Percentiles rank a stretch among this genome's conserved stretches.
phyloP scores from a whole-genome alignment of 768 basidiomycete genomes.

The Mycena vitilis region DNA sequence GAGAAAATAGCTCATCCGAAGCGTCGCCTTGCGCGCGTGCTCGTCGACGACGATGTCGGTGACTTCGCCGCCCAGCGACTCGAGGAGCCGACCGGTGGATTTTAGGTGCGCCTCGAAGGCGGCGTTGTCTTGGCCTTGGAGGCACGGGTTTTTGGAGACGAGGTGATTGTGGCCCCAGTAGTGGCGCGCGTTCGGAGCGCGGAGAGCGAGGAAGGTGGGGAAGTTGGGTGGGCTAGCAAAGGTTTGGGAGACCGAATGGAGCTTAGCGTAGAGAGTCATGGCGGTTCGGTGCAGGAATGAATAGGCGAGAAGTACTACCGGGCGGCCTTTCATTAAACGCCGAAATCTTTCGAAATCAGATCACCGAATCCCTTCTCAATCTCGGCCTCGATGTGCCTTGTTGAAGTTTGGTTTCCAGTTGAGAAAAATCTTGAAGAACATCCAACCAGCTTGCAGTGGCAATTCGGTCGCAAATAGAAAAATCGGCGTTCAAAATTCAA shows the following conservation, averaged over 20 bases:
- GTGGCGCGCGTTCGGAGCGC: neutral
- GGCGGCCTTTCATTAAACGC: no score
- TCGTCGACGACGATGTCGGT: conserved; percentile 10
- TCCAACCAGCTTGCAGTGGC: no score
- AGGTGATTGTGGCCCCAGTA: conserved; percentile 11
- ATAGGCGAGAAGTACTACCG: neutral
- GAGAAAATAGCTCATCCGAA: conserved; percentile 8
- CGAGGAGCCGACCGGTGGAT: neutral
- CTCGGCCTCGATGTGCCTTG: no score
- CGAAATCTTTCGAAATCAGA: no score
- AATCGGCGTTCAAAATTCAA: no score
- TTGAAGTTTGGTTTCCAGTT: no score
- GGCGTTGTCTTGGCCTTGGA: neutral
- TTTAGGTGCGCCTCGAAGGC: neutral
- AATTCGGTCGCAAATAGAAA: no score
- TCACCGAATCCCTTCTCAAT: no score
- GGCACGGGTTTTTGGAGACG: conserved; percentile 5
- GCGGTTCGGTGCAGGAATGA: neutral
- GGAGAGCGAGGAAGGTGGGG: neutral
- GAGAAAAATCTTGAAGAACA: no score
- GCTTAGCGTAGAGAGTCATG: conserved; percentile 1
- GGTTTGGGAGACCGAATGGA: neutral
- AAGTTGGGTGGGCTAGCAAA: conserved; percentile 1
- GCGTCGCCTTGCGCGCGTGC: neutral
- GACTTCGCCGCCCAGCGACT: neutral